Percentiles rank a stretch among this genome's conserved stretches.
phyloP scores from a whole-genome alignment of 257 asterid genomes.

The Gentiana straminea region DNA sequence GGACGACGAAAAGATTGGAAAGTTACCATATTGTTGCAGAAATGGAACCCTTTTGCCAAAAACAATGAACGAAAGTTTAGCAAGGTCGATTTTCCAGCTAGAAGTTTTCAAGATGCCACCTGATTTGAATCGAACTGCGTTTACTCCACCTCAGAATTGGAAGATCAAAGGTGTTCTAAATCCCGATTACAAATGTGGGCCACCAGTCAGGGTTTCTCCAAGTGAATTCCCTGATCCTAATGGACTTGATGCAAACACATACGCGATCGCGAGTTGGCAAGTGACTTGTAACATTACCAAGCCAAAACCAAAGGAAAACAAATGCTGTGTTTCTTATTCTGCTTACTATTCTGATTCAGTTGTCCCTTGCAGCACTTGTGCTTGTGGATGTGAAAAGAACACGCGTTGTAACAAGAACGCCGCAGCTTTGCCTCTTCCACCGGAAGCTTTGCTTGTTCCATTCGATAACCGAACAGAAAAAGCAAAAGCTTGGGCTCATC shows the following conservation, averaged over 20 bases:
- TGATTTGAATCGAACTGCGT: slow-evolving; percentile 58
- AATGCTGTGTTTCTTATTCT: slow-evolving; percentile 82
- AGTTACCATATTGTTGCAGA: slow-evolving; percentile 66
- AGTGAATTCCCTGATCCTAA: slow-evolving; percentile 57
- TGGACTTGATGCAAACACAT: slow-evolving; percentile 36
- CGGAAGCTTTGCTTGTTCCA: slow-evolving; percentile 76
- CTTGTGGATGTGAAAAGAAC: slow-evolving; percentile 60
- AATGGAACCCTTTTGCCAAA: slow-evolving; percentile 57
- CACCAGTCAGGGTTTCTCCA: slow-evolving; percentile 60
- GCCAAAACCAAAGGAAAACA: slow-evolving; percentile 41
- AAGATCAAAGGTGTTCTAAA: slow-evolving; percentile 53
- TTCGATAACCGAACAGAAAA: slow-evolving; percentile 44
- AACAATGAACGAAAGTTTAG: slow-evolving; percentile 59
- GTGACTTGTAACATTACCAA: slow-evolving; percentile 62
- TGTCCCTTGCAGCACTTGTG: slow-evolving; percentile 75
- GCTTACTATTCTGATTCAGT: slow-evolving; percentile 61
- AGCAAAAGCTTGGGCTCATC: slow-evolving; percentile 49
- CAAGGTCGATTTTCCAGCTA: slow-evolving; percentile 63
- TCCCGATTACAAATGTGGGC: slow-evolving; percentile 64
- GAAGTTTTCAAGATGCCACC: slow-evolving; percentile 88
- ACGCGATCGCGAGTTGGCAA: slow-evolving; percentile 80
- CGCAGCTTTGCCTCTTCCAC: slow-evolving; percentile 36
- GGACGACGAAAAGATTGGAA: slow-evolving; percentile 68
- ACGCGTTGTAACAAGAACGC: slow-evolving; percentile 33
- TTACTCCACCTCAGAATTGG: slow-evolving; percentile 85